Evolutionary conservation across 805 yeast genomes (phyloP).

Genomic region (Candida succiphila): DNA sequence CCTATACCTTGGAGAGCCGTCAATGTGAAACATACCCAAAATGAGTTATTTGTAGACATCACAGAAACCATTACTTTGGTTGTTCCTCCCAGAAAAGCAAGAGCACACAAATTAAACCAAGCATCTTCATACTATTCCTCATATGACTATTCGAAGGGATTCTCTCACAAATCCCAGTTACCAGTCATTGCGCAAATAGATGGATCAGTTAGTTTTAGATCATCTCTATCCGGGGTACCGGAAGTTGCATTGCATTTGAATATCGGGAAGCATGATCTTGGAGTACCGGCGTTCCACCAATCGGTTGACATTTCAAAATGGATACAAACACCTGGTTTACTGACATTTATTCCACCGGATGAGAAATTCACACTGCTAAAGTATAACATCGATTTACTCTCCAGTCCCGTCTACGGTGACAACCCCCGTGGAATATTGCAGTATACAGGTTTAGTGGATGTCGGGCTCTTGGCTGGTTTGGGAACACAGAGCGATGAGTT

Average conservation of each 20-base stretch:
- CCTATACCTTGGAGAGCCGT: constrained; percentile 71
- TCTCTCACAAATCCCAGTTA: constrained; percentile 4
- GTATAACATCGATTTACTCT: constrained; percentile 48
- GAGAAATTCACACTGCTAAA: constrained; percentile 56
- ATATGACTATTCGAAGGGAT: constrained; percentile 11
- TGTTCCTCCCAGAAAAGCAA: constrained; percentile 23
- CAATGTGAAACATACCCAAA: constrained; percentile 61
- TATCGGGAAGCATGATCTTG: constrained; percentile 35
- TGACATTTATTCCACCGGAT: constrained; percentile 83
- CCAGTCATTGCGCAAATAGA: constrained; percentile 45
- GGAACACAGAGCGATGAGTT: constrained; percentile 49
- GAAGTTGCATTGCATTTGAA: constrained; percentile 49
- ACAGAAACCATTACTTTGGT: constrained; percentile 55
- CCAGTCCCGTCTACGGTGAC: constrained; percentile 10
- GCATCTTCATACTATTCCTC: constrained; percentile 21
- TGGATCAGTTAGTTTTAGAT: constrained; percentile 56
- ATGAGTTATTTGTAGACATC: constrained; percentile 82
- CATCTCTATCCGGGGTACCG: constrained; percentile 74
- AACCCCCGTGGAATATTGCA: constrained; percentile 10
- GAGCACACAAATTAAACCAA: constrained; percentile 2
- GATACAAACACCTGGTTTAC: constrained; percentile 31
- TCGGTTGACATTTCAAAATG: constrained; percentile 52
- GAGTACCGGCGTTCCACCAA: constrained; percentile 57
- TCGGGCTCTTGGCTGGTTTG: constrained; percentile 42
- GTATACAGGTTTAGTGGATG: constrained; percentile 43